Evolutionary conservation across 2,329 filamentous ascomycete species (phyloP).

Genomic region (Beauveria australis): DNA sequence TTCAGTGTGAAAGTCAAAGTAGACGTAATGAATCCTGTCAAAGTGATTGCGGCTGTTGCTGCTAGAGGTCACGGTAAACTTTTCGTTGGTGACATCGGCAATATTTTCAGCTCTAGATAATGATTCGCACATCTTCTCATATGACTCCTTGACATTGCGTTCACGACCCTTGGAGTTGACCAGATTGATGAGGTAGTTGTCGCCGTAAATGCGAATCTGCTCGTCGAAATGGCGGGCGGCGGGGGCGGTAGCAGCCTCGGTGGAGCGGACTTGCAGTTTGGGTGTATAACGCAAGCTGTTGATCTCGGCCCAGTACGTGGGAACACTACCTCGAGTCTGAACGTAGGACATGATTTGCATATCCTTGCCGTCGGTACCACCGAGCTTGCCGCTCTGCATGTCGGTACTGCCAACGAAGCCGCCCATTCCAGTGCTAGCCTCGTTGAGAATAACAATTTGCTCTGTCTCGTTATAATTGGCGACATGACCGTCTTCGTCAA

Average conservation of each 20-base stretch:
- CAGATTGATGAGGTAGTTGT: slow-evolving; percentile 94
- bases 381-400: slow-evolving; percentile 64
- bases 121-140: slow-evolving; percentile 78
- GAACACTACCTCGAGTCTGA: slow-evolving; percentile 92
- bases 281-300: slow-evolving; percentile 90
- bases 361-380: slow-evolving; percentile 55
- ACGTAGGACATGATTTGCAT: slow-evolving; percentile 90
- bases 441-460: slow-evolving; percentile 84
- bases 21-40: slow-evolving; percentile 88
- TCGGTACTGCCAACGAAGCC: slow-evolving; percentile 72
- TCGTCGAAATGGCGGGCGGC: slow-evolving; percentile 85
- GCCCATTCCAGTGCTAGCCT: slow-evolving; percentile 62
- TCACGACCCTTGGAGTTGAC: slow-evolving; percentile 96
- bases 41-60: slow-evolving; percentile 52
- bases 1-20: slow-evolving; percentile 98
- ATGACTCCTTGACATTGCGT: slow-evolving; percentile 80
- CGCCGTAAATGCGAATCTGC: slow-evolving; percentile 87
- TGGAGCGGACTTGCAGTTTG: slow-evolving; percentile 76
- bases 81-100: slow-evolving; percentile 65
- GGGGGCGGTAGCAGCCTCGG: slow-evolving; percentile 71
- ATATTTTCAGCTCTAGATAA: slow-evolving; percentile 61
- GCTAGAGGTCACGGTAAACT: slow-evolving; percentile 70
- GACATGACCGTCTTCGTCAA: slow-evolving; percentile 91
- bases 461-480: slow-evolving; percentile 99
- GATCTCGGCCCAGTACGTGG: slow-evolving; percentile 92